Base-by-base conservation (phyloP, 352 stramenopile genomes). In the Phytopythium kandeliae region DNA sequence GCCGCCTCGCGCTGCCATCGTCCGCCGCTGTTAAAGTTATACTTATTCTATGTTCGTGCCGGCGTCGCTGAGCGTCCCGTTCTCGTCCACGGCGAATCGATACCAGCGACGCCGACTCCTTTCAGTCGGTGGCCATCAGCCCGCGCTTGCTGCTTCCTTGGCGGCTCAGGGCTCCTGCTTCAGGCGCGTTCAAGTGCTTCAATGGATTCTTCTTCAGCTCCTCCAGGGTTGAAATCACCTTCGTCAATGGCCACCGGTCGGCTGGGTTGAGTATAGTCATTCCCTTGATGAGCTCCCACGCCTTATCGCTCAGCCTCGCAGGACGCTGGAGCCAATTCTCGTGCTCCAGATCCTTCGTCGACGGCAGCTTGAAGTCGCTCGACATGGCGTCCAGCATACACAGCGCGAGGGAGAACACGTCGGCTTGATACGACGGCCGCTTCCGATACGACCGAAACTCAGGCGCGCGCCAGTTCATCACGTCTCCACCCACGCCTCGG, bases 321-420 rank as follows among this genome's bases (percentile, higher is more conserved):
- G 26, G 24, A 6, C 25, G 24, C 25, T 36, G 13, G 5, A 36
- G 6, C 13, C 11, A 13, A 24, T 21, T 13, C 1, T 34, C 16
- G 13, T 9, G 6, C 24, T 31, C 42, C 11, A 35, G 25, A 16
- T 36, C 17, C n/a, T 51, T 30, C 3, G 26, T 51, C 28, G 44
- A 30, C 28, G 44, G 44, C 17, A 40, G 19, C 44, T 6, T 24
- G 21, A 40, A 51, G 11, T 40, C 13, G 30, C 12, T 24, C 36
- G 61, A 54, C 19, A 70, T 42, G 2, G 58, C 58, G 24, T 70
- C 62, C 37, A 66, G 33, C 11, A 70, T 50, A n/a, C 62, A 70
- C 4, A 70, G 26, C 0, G 53, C 62, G 28, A 70, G 58, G 10
- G 62, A 70, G 44, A 62, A 70, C 28, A 70, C 55, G 24, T 70